phyloP scores from a whole-genome alignment of 2,329 filamentous ascomycete genomes.

The Aspergillus aculeatus region DNA sequence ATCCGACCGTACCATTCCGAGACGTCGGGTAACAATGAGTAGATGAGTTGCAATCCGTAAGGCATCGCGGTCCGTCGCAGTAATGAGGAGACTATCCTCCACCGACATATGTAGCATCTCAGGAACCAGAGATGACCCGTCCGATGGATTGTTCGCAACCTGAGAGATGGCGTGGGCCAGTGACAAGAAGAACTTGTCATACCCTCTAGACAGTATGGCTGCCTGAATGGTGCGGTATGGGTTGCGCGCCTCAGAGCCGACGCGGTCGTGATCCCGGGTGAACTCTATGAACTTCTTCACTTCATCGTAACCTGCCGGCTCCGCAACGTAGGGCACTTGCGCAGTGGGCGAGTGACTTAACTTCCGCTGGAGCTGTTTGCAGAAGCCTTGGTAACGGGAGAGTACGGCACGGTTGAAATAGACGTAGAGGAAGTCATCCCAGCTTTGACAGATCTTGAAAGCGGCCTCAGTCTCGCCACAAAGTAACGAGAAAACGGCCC shows the following conservation, averaged over 20 bases:
- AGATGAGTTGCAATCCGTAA: constrained; percentile 68
- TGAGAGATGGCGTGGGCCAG: constrained; percentile 44
- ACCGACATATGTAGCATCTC: constrained; percentile 50
- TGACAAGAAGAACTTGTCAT: constrained; percentile 42
- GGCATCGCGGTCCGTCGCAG: constrained; percentile 54
- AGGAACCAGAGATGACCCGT: constrained; percentile 35
- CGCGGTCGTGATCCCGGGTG: constrained; percentile 35
- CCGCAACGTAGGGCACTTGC: constrained; percentile 55
- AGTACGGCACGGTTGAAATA: constrained; percentile 84
- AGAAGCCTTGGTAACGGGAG: constrained; percentile 73
- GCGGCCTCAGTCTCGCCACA: constrained; percentile 79
- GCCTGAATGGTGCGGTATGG: constrained; percentile 47
- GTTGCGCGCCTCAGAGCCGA: constrained; percentile 42
- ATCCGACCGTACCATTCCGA: constrained; percentile 52
- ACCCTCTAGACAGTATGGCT: constrained; percentile 43
- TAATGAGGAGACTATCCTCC: constrained; percentile 48
- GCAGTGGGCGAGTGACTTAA: constrained; percentile 55
- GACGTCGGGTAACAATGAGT: constrained; percentile 64
- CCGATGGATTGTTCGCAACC: constrained; percentile 26
- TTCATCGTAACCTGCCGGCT: constrained; percentile 50
- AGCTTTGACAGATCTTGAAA: constrained; percentile 70
- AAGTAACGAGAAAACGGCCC: constrained; percentile 86
- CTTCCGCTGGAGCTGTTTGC: constrained; percentile 44
- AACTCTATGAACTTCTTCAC: constrained; percentile 40
- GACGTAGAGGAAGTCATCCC: constrained; percentile 85